These are phyloP conservation scores for Malania oleifera DNA, from an alignment of 164 flowering plant genomes.

Conservation along the genomic window DNA sequence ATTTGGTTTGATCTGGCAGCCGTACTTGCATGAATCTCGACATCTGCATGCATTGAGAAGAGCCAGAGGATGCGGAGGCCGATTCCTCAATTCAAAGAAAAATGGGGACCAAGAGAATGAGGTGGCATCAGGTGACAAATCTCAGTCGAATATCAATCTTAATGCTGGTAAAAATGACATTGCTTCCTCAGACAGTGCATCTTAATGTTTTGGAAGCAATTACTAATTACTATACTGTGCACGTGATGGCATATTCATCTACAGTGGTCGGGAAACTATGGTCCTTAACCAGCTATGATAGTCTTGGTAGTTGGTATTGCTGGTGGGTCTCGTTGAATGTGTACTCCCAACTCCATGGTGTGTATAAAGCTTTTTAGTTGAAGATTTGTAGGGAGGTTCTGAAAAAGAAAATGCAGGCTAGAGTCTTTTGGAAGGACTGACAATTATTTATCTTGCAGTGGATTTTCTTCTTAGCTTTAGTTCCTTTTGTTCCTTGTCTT, in stretches of 20 bases:
- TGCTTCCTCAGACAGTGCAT: conserved; percentile 25
- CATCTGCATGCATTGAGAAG: conserved; percentile 76
- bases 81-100: conserved; percentile 67
- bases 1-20: conserved; percentile 40
- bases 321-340: not conserved
- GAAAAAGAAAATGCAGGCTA: conserved; percentile 6
- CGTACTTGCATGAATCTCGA: conserved; percentile 91
- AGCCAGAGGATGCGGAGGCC: conserved; percentile 80
- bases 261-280: not conserved
- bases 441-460: not conserved
- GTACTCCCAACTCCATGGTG: conserved; percentile 10
- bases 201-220: conserved; percentile 12
- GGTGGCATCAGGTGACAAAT: conserved; percentile 30
- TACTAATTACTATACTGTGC: not conserved
- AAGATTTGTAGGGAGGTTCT: conserved; percentile 16
- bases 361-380: conserved; percentile 17
- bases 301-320: not conserved
- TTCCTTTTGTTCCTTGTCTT: not conserved
- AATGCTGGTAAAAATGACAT: conserved; percentile 32
- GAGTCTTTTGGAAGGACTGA: conserved; percentile 5
- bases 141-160: conserved; percentile 35
- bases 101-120: conserved; percentile 38
- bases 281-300: not conserved
- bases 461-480: not conserved
- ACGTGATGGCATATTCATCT: not conserved